phyloP scores from a whole-genome alignment of 805 yeast species.

The Groenewaldozyma salmanticensis region DNA sequence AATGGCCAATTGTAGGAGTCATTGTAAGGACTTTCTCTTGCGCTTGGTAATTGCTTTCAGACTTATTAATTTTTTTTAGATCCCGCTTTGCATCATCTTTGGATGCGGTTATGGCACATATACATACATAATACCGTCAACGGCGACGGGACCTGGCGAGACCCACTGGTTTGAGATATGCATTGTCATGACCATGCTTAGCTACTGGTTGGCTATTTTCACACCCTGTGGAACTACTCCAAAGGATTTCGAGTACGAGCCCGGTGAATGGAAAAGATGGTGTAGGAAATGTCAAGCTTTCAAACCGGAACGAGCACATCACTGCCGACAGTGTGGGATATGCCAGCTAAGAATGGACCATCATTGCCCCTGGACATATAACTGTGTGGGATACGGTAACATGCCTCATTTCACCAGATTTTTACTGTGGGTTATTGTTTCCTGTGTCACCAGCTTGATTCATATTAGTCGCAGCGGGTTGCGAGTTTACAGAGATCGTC shows the following conservation, averaged over 20 bases:
- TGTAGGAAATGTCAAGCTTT: slow-evolving; percentile 62
- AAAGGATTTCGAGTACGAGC: slow-evolving; percentile 31
- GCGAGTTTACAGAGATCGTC: slow-evolving; percentile 29
- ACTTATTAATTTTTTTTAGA: slow-evolving; percentile 34
- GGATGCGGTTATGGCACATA: slow-evolving; percentile 56
- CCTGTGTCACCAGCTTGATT: slow-evolving; percentile 30
- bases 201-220: slow-evolving; percentile 60
- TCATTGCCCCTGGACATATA: slow-evolving; percentile 89
- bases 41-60: background rate
- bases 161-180: slow-evolving; percentile 41
- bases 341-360: slow-evolving; percentile 92
- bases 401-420: slow-evolving; percentile 75
- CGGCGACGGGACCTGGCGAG: slow-evolving; percentile 31
- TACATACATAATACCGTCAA: slow-evolving; percentile 37
- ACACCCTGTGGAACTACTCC: slow-evolving; percentile 66
- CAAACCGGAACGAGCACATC: slow-evolving; percentile 82
- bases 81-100: slow-evolving; percentile 55
- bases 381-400: slow-evolving; percentile 76
- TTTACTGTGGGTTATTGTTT: slow-evolving; percentile 45
- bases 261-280: slow-evolving; percentile 52
- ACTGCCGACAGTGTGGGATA: slow-evolving; percentile 55
- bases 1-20: slow-evolving; percentile 23
- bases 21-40: slow-evolving; percentile 9
- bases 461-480: slow-evolving; percentile 34
- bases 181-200: slow-evolving; percentile 56